These are phyloP conservation scores for Epichloe gansuensis DNA, from an alignment of 2,329 filamentous ascomycete species.

Conservation along the genomic window DNA sequence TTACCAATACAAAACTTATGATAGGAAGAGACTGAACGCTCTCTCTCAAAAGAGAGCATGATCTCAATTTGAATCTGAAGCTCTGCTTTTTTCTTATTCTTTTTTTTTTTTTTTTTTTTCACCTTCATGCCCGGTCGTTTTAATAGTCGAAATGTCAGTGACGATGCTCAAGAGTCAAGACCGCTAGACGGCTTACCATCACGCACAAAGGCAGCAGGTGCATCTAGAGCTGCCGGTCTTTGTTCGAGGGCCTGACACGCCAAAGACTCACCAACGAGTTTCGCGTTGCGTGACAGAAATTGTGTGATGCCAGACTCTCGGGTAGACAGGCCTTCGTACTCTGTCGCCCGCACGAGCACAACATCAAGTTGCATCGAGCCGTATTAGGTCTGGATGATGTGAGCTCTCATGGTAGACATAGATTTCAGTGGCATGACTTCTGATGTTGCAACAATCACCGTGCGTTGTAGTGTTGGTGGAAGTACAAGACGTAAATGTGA, in stretches of 20 bases:
- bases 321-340: not conserved
- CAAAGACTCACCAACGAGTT: not conserved
- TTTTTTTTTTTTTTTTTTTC: not conserved
- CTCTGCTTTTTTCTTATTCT: slow-evolving; percentile 15
- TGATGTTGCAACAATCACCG: too few species aligned
- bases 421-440: too few species aligned
- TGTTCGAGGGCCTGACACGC: too few species aligned
- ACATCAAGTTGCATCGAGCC: too few species aligned
- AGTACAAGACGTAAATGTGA: too few species aligned
- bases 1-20: slow-evolving; percentile 37
- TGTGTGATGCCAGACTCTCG: not conserved
- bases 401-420: too few species aligned
- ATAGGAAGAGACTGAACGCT: slow-evolving; percentile 61
- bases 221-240: not conserved
- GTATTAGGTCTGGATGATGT: too few species aligned
- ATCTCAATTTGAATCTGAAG: slow-evolving; percentile 55
- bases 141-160: too few species aligned
- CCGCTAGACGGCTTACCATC: not conserved
- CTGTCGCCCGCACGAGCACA: too few species aligned
- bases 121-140: not conserved
- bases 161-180: too few species aligned
- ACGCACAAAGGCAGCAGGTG: not conserved
- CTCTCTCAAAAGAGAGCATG: slow-evolving; percentile 36
- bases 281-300: not conserved
- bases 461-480: too few species aligned